Percentiles rank a stretch among this genome's conserved stretches.
These are phyloP conservation scores for Pythium volutum DNA, from an alignment of 352 stramenopile species.

Conservation along the genomic window DNA sequence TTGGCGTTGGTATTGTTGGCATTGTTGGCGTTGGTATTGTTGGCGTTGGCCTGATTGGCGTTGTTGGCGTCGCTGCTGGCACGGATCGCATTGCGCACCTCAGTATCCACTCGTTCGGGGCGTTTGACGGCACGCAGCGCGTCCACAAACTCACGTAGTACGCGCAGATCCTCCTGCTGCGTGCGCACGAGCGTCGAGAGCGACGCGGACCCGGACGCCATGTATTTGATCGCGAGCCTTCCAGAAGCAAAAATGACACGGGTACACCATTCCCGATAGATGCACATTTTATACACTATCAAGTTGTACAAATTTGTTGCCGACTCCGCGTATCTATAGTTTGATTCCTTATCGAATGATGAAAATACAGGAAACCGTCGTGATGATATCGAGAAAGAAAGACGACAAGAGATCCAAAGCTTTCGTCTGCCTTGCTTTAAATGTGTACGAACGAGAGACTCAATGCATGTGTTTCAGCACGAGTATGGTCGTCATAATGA, in stretches of 20 bases:
- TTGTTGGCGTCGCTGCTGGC: constrained; percentile 10
- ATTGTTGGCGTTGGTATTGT: constrained; percentile 6
- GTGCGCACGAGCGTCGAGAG: constrained; percentile 34
- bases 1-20: too few relatives aligned
- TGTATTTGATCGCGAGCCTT: neutral
- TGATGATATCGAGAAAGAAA: neutral
- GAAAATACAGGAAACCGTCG: neutral
- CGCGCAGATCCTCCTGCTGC: constrained; percentile 53
- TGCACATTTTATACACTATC: constrained; percentile 18
- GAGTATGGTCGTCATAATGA: constrained; percentile 91
- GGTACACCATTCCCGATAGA: constrained; percentile 1
- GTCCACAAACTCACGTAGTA: constrained; percentile 65
- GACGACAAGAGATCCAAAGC: neutral
- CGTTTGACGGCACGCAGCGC: constrained; percentile 54
- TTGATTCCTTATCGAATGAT: neutral
- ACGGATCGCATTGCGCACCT: constrained; percentile 35
- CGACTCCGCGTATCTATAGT: too few relatives aligned
- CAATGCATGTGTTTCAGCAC: constrained; percentile 88
- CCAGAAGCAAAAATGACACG: constrained; percentile 1
- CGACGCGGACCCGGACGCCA: neutral
- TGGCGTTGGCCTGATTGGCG: neutral
- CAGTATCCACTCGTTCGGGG: constrained; percentile 17
- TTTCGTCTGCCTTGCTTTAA: neutral
- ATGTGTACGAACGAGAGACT: constrained; percentile 1
- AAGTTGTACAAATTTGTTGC: constrained; percentile 1